These are phyloP conservation scores for Salvia hispanica DNA, from an alignment of 257 asterid genomes.

Conservation along the genomic window DNA sequence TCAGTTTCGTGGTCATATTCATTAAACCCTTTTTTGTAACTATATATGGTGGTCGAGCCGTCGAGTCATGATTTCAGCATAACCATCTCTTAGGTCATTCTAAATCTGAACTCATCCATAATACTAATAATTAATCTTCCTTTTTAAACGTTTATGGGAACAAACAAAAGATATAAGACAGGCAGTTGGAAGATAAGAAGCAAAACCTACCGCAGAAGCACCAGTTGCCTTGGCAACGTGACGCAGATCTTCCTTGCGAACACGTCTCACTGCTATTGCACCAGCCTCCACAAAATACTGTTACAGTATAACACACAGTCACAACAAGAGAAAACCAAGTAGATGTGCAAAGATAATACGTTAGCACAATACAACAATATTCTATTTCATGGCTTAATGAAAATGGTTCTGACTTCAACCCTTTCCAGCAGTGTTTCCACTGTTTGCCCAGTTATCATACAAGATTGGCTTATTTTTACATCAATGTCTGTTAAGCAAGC, in stretches of 20 bases:
- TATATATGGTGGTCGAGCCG: not conserved
- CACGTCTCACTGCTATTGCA: conserved; percentile 93
- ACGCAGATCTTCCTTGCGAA: conserved; percentile 88
- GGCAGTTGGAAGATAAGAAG: conserved; percentile 2
- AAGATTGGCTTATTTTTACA: not conserved
- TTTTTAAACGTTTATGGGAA: no score
- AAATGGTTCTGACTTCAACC: not conserved
- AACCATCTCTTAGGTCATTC: not conserved
- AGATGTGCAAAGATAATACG: conserved; percentile 1
- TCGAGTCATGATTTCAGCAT: not conserved
- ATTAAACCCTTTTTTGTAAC: conserved; percentile 3
- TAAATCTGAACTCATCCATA: not conserved
- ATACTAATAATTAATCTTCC: no score
- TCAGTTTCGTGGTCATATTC: not conserved
- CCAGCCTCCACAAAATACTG: conserved; percentile 98
- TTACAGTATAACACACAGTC: conserved; percentile 20
- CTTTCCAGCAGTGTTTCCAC: not conserved
- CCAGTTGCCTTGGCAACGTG: conserved; percentile 97
- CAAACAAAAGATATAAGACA: not conserved
- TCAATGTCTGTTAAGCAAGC: not conserved
- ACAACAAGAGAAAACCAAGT: not conserved
- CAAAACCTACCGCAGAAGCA: conserved; percentile 71
- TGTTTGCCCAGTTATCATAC: not conserved
- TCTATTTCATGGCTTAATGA: not conserved
- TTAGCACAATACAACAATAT: conserved; percentile 12